Evolutionary conservation across 2,329 filamentous ascomycete genomes (phyloP).

Genomic region (Fusarium virguliforme): DNA sequence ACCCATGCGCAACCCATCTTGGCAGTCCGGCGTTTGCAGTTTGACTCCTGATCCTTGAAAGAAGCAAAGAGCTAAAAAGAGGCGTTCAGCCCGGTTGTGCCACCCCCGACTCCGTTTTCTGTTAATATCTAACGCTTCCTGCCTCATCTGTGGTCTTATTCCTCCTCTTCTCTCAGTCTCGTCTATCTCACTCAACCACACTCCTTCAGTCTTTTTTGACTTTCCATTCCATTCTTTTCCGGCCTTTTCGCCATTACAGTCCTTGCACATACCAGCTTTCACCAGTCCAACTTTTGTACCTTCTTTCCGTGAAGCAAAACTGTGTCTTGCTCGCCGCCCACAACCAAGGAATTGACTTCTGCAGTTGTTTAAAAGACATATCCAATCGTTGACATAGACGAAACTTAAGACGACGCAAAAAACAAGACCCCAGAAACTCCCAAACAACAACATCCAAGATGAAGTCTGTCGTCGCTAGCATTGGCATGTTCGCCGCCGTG

Average conservation of each 20-base stretch:
- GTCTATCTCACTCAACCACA: conserved; percentile 47
- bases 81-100: conserved; percentile 43
- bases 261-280: conserved; percentile 46
- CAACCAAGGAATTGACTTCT: conserved; percentile 56
- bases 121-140: conserved; percentile 52
- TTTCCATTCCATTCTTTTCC: conserved; percentile 51
- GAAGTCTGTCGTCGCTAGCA: conserved; percentile 62
- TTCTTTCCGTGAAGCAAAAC: conserved; percentile 53
- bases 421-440: conserved; percentile 30
- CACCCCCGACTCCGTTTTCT: conserved; percentile 45
- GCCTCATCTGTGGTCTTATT: conserved; percentile 39
- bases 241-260: conserved; percentile 51
- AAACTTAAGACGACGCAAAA: conserved; percentile 43
- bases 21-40: conserved; percentile 51
- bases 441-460: conserved; percentile 58
- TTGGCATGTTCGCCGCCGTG: conserved; percentile 64
- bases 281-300: conserved; percentile 43
- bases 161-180: conserved; percentile 41
- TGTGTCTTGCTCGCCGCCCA: conserved; percentile 50
- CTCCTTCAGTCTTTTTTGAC: conserved; percentile 49
- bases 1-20: conserved; percentile 43
- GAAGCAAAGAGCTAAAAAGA: conserved; percentile 45
- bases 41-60: conserved; percentile 45
- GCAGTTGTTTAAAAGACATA: conserved; percentile 42
- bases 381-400: conserved; percentile 47